Conservation (phyloP, 768 basidiomycete genomes). For the Kwoniella mangroviensis region DNA sequence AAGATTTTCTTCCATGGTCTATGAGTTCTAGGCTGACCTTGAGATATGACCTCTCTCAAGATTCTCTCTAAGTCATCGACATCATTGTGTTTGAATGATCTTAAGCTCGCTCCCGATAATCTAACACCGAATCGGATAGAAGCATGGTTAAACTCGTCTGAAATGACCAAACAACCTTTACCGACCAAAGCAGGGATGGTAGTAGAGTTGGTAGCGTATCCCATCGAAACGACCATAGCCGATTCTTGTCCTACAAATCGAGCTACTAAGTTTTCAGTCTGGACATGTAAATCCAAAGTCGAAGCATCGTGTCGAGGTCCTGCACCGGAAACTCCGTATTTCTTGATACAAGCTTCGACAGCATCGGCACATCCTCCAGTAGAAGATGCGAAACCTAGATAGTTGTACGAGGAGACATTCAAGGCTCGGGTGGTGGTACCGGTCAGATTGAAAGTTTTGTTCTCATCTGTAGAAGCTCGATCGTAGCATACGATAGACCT, state of each 20-base stretch:
- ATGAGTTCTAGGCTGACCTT: slow-evolving; percentile 96
- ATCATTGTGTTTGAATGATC: slow-evolving; percentile 97
- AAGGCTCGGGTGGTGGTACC: slow-evolving; percentile 81
- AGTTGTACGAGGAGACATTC: slow-evolving; percentile 98
- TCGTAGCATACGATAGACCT: slow-evolving; percentile 87
- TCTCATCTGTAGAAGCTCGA: slow-evolving; percentile 79
- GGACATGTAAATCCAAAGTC: slow-evolving; percentile 79
- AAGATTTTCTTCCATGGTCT: slow-evolving; percentile 99
- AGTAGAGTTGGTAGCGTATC: slow-evolving; percentile 63
- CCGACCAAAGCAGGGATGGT: slow-evolving; percentile 86
- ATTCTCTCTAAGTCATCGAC: slow-evolving; percentile 79
- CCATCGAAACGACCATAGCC: slow-evolving; percentile 85
- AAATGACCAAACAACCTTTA: slow-evolving; percentile 92
- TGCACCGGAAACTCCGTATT: slow-evolving; percentile 78
- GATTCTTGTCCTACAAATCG: slow-evolving; percentile 90
- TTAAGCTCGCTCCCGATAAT: slow-evolving; percentile 81
- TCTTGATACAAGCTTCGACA: slow-evolving; percentile 78
- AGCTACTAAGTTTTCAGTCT: slow-evolving; percentile 83
- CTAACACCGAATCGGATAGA: slow-evolving; percentile 92
- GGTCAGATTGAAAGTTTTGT: slow-evolving; percentile 72
- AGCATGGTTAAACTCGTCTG: slow-evolving; percentile 95
- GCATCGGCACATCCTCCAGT: slow-evolving; percentile 92
- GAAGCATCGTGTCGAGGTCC: slow-evolving; percentile 83
- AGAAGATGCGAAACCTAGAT: slow-evolving; percentile 95
- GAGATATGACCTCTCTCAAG: slow-evolving; percentile 87